phyloP scores from a whole-genome alignment of 805 yeast genomes.

The Yamadazyma takamatsuzukensis region DNA sequence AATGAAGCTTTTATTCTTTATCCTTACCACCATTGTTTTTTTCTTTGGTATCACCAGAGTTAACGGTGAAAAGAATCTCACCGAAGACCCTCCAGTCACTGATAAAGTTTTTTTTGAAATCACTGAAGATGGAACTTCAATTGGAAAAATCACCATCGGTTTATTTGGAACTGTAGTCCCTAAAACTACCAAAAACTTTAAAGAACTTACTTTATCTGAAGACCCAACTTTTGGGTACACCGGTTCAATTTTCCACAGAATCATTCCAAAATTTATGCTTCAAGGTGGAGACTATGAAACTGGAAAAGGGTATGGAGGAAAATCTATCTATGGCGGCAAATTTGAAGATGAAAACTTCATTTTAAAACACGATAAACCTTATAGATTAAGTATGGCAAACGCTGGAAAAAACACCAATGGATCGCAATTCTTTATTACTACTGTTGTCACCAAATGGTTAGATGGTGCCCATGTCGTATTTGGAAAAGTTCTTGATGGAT shows the following conservation, averaged over 20 bases:
- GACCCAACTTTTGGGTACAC: slow-evolving; percentile 43
- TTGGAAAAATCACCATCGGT: slow-evolving; percentile 87
- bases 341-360: slow-evolving; percentile 76
- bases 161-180: slow-evolving; percentile 88
- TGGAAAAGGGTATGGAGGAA: slow-evolving; percentile 46
- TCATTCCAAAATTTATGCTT: slow-evolving; percentile 46
- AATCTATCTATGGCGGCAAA: slow-evolving; percentile 60
- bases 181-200: slow-evolving; percentile 94
- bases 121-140: slow-evolving; percentile 67
- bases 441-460: slow-evolving; percentile 87
- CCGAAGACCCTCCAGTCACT: slow-evolving; percentile 58
- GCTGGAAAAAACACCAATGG: slow-evolving; percentile 99
- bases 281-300: slow-evolving; percentile 49
- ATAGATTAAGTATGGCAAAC: slow-evolving; percentile 91
- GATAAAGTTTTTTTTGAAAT: slow-evolving; percentile 84
- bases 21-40: slow-evolving; percentile 7
- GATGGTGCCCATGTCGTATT: slow-evolving; percentile 95
- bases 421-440: slow-evolving; percentile 94
- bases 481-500: slow-evolving; percentile 88
- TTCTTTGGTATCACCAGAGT: slow-evolving; percentile 10
- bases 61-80: slow-evolving; percentile 9
- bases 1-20: slow-evolving; percentile 15
- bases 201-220: slow-evolving; percentile 73
- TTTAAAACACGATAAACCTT: slow-evolving; percentile 73
- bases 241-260: slow-evolving; percentile 44